These are phyloP conservation scores for Lentinula edodes DNA, from an alignment of 768 basidiomycete species.

Conservation along the genomic window DNA sequence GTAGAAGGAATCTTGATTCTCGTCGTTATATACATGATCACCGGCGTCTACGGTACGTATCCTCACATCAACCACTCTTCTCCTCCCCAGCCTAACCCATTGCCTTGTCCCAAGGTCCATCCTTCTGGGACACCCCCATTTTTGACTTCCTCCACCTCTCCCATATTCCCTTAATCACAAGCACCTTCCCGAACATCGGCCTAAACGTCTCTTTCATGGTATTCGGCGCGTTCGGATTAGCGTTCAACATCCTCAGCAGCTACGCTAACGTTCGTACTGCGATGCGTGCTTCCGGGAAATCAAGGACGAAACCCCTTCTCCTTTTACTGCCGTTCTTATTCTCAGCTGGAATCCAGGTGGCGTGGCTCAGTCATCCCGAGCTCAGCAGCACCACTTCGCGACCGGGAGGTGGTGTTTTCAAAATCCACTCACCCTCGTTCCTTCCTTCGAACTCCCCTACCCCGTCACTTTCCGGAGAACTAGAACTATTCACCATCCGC, in stretches of 20 bases:
- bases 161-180: constrained; percentile 38
- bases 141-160: constrained; percentile 55
- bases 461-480: background rate
- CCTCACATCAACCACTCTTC: background rate
- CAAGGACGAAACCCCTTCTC: constrained; percentile 52
- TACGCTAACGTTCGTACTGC: constrained; percentile 79
- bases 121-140: constrained; percentile 75
- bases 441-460: background rate
- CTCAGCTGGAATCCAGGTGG: constrained; percentile 64
- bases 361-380: constrained; percentile 75
- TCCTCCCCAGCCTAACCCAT: background rate
- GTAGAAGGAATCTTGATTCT: constrained; percentile 95
- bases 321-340: constrained; percentile 77
- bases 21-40: constrained; percentile 66
- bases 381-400: constrained; percentile 12
- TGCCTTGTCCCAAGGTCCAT: constrained; percentile 44
- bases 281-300: constrained; percentile 33
- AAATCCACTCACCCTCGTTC: background rate
- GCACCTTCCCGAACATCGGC: constrained; percentile 56
- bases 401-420: too few species aligned
- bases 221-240: constrained; percentile 63
- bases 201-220: constrained; percentile 89
- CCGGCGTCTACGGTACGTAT: constrained; percentile 64
- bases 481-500: constrained; percentile 38
- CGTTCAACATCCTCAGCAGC: constrained; percentile 78